Evolutionary conservation across 208 protist species (phyloP).

Genomic region (Trypanosoma rangeli): DNA sequence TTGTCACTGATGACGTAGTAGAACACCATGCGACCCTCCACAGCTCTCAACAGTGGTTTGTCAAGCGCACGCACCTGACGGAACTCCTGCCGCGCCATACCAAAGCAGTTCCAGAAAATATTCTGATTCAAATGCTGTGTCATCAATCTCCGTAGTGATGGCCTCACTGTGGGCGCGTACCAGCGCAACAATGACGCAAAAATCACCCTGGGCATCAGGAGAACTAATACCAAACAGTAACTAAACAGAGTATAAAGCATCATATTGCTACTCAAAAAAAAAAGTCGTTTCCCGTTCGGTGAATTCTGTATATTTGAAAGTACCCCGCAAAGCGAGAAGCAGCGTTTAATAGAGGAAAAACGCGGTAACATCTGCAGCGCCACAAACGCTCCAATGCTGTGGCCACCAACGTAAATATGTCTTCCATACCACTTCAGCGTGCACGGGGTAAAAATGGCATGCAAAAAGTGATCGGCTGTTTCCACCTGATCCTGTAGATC

Average conservation of each 20-base stretch:
- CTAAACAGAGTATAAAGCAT: constrained; percentile 39
- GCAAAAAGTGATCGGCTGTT: constrained; percentile 49
- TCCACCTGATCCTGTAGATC: constrained; percentile 71
- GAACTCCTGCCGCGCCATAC: constrained; percentile 59
- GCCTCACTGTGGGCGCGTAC: constrained; percentile 26
- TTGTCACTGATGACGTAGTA: constrained; percentile 68
- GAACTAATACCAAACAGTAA: constrained; percentile 22
- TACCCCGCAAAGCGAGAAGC: constrained; percentile 69
- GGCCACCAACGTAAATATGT: constrained; percentile 64
- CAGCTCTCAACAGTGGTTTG: constrained; percentile 32
- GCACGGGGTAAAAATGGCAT: constrained; percentile 2
- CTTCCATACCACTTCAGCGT: constrained; percentile 37
- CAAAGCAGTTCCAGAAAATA: constrained; percentile 48
- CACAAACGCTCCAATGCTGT: constrained; percentile 82
- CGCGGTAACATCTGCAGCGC: constrained; percentile 57
- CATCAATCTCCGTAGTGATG: constrained; percentile 25
- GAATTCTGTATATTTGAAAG: constrained; percentile 53
- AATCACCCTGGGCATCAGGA: constrained; percentile 15
- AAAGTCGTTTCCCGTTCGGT: constrained; percentile 50
- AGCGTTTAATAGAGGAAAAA: constrained; percentile 47
- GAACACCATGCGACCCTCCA: constrained; percentile 60
- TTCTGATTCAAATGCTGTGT: constrained; percentile 29
- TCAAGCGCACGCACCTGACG: constrained; percentile 52
- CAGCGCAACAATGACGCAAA: constrained; percentile 16
- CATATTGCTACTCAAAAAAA: constrained; percentile 31